A percentile compares a stretch with the other conserved stretches of the same genome.
phyloP scores from a whole-genome alignment of 2,329 filamentous ascomycete genomes.

The Tolypocladium album region DNA sequence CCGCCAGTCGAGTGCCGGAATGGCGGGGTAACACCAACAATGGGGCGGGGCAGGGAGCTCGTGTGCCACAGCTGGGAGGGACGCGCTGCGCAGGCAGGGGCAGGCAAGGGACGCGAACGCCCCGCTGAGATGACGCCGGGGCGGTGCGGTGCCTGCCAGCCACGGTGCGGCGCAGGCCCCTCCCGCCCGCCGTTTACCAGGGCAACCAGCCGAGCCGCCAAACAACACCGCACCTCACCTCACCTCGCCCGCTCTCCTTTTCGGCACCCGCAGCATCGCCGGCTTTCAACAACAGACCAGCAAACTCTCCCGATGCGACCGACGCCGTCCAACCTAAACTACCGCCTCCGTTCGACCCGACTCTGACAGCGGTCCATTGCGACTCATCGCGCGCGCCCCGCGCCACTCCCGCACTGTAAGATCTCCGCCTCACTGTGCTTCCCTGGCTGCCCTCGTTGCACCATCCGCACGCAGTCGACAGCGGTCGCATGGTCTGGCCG shows the following conservation, averaged over 20 bases:
- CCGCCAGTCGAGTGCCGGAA: not conserved
- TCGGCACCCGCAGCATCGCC: not conserved
- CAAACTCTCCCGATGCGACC: not conserved
- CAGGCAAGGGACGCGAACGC: not conserved
- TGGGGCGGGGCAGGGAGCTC: not conserved
- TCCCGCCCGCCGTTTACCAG: not conserved
- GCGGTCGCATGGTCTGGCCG: not conserved
- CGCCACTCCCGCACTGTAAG: not conserved
- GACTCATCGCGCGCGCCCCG: not conserved
- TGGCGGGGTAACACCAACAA: not conserved
- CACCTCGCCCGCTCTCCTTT: not conserved
- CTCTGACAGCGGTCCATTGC: constrained; percentile 4
- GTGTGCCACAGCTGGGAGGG: not conserved
- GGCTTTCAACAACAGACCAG: not conserved
- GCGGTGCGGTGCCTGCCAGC: not conserved
- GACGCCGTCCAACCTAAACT: not conserved
- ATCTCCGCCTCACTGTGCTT: not conserved
- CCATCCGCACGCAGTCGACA: not conserved
- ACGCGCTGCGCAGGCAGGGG: not conserved
- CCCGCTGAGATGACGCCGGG: not conserved
- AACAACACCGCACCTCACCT: not conserved
- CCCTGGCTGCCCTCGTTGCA: not conserved
- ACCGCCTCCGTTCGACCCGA: constrained; percentile 3
- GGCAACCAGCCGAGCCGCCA: not conserved
- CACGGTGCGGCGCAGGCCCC: not conserved